These are phyloP conservation scores for Lichtheimia hyalospora DNA, from an alignment of 371 early-diverging fungal species.

Conservation along the genomic window DNA sequence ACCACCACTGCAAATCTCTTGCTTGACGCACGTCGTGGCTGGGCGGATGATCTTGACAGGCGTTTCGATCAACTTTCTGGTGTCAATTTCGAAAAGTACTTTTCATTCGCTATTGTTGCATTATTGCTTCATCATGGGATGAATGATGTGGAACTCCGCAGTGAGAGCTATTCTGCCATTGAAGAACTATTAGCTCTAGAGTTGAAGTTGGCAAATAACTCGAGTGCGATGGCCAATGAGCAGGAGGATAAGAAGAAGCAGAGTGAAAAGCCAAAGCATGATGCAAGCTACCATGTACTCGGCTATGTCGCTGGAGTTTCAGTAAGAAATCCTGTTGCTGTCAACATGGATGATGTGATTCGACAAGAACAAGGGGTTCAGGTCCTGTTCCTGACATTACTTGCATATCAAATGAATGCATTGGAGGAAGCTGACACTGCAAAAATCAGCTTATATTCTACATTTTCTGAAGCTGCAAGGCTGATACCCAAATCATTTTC, in stretches of 20 bases:
- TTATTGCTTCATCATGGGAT: slow-evolving; percentile 75
- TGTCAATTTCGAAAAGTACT: slow-evolving; percentile 79
- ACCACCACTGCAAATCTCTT: background rate
- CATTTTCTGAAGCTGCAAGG: slow-evolving; percentile 74
- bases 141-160: slow-evolving; percentile 48
- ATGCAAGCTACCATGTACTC: slow-evolving; percentile 32
- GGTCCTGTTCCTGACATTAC: slow-evolving; percentile 46
- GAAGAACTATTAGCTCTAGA: slow-evolving; percentile 67
- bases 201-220: slow-evolving; percentile 24
- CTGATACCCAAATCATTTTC: slow-evolving; percentile 76
- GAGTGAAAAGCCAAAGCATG: no score
- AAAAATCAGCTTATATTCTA: slow-evolving; percentile 61
- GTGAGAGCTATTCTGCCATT: slow-evolving; percentile 63
- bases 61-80: slow-evolving; percentile 67
- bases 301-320: slow-evolving; percentile 70
- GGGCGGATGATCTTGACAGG: background rate
- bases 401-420: background rate
- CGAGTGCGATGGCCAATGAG: slow-evolving; percentile 36
- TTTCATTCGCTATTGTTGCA: slow-evolving; percentile 82
- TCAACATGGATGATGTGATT: background rate
- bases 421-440: background rate
- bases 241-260: no score
- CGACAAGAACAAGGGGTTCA: slow-evolving; percentile 35
- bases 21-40: background rate
- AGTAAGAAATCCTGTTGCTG: slow-evolving; percentile 19